Conservation (phyloP, 148 eudicot species). For the Linanthus parryae region DNA sequence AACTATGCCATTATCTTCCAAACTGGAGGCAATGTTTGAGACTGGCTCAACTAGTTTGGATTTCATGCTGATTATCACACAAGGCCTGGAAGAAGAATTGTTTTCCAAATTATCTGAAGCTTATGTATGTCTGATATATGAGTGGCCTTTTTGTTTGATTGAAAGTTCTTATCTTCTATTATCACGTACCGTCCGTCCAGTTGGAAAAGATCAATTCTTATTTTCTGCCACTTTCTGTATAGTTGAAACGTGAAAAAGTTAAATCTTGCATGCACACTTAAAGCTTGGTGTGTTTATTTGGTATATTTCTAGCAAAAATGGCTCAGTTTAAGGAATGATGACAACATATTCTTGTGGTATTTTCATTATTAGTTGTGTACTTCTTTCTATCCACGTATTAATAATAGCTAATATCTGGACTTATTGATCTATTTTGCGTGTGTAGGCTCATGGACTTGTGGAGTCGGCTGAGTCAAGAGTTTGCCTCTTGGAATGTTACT, state of each 20-base stretch:
- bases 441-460: constrained; percentile 47
- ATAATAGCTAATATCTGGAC: background rate
- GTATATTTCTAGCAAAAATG: no score
- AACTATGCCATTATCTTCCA: constrained; percentile 48
- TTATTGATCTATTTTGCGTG: constrained; percentile 5
- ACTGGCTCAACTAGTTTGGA: constrained; percentile 45
- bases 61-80: constrained; percentile 36
- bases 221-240: no score
- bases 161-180: constrained; percentile 2
- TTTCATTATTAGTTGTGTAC: background rate
- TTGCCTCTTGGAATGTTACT: constrained; percentile 72
- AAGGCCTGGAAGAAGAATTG: constrained; percentile 45
- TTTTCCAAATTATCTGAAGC: constrained; percentile 37
- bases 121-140: constrained; percentile 40
- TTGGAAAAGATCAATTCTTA: background rate
- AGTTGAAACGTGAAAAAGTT: no score
- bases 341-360: no score
- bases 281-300: no score
- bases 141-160: constrained; percentile 5
- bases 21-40: constrained; percentile 61
- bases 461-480: constrained; percentile 23
- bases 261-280: no score
- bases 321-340: no score
- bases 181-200: background rate
- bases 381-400: background rate